A percentile compares a stretch with the other conserved stretches of the same genome.
Conservation (phyloP, 805 yeast species). For the Danielia oregonensis region DNA sequence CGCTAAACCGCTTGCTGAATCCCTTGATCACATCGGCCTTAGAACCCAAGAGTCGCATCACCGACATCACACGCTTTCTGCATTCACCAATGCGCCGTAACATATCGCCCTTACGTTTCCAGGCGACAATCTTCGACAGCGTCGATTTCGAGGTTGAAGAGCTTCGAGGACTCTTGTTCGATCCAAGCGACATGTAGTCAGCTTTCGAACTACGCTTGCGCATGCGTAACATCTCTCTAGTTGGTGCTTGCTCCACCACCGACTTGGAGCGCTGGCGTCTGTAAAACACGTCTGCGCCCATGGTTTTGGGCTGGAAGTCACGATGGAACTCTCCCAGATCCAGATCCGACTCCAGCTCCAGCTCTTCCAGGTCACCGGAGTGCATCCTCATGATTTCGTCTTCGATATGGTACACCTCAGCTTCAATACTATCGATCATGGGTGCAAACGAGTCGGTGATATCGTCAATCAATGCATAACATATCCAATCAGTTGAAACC, state of each 20-base stretch:
- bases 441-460: conserved; percentile 98
- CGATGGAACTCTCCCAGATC: conserved; percentile 29
- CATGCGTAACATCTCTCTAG: conserved; percentile 5
- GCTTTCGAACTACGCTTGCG: conserved; percentile 11
- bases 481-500: conserved; percentile 94
- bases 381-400: conserved; percentile 88
- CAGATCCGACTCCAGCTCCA: conserved; percentile 38
- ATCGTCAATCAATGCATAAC: conserved; percentile 94
- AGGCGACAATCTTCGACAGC: conserved; percentile 49
- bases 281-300: conserved; percentile 24
- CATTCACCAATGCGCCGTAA: conserved; percentile 92
- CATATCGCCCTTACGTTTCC: conserved; percentile 95
- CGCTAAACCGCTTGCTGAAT: conserved; percentile 85
- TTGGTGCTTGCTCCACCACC: conserved; percentile 27
- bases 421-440: conserved; percentile 89
- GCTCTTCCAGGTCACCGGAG: conserved; percentile 52
- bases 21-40: conserved; percentile 98
- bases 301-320: conserved; percentile 8
- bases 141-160: conserved; percentile 35
- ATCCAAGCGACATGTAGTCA: conserved; percentile 11
- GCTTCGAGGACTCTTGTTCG: conserved; percentile 6
- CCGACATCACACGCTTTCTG: conserved; percentile 89
- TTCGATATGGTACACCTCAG: conserved; percentile 91
- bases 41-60: conserved; percentile 76
- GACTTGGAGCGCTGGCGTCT: conserved; percentile 35